Conservation (phyloP, 2,329 filamentous ascomycete species). For the Penicillium vulpinum region DNA sequence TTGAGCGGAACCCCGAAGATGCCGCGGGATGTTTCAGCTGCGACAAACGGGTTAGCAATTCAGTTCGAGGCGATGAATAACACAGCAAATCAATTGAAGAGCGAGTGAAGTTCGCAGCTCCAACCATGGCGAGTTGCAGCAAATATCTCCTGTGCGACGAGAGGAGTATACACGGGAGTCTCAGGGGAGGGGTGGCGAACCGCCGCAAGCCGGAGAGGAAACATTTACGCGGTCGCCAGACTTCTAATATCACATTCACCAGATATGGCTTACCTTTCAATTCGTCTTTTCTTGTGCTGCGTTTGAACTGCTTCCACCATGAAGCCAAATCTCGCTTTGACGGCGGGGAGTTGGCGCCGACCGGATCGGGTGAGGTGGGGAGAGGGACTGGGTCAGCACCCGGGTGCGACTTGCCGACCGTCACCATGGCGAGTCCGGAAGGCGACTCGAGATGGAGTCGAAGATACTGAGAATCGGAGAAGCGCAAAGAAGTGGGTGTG, state of each 20-base stretch:
- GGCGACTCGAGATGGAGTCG: constrained; percentile 2
- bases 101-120: not conserved
- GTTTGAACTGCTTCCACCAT: constrained; percentile 97
- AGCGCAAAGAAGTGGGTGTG: constrained; percentile 1
- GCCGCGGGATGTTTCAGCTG: constrained; percentile 56
- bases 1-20: constrained; percentile 95
- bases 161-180: not conserved
- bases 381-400: constrained; percentile 35
- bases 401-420: constrained; percentile 37
- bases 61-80: not conserved
- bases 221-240: not conserved
- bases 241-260: not conserved
- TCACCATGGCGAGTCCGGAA: constrained; percentile 34
- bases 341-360: constrained; percentile 64
- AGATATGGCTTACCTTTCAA: constrained; percentile 56
- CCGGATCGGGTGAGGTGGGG: constrained; percentile 47
- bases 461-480: constrained; percentile 3
- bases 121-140: not conserved
- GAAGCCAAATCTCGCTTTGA: constrained; percentile 86
- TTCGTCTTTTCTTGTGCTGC: constrained; percentile 63
- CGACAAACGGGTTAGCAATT: constrained; percentile 13
- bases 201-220: not conserved
- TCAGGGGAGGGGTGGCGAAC: constrained; percentile 1
- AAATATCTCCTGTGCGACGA: constrained; percentile 1
- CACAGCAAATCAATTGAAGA: not conserved